Conservation (phyloP, 2,329 filamentous ascomycete genomes). For the Claviceps humidiphila region DNA sequence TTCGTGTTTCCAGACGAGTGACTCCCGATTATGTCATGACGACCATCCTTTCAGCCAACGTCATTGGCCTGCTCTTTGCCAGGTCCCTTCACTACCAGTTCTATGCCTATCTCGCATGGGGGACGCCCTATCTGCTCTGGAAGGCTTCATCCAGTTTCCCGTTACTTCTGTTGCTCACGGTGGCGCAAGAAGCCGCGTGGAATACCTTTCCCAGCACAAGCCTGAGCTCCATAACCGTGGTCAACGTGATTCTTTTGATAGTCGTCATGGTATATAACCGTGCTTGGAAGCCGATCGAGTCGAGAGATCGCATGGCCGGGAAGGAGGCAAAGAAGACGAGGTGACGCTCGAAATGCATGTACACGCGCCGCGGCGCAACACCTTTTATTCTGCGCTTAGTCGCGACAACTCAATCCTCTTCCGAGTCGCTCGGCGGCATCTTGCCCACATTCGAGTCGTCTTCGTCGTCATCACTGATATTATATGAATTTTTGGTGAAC, state of each 20-base stretch:
- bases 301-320: neutral
- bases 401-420: conserved; percentile 40
- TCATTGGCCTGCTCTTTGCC: conserved; percentile 73
- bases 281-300: conserved; percentile 19
- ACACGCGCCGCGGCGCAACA: no score
- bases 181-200: conserved; percentile 81
- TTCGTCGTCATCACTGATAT: conserved; percentile 56
- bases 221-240: conserved; percentile 46
- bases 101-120: conserved; percentile 83
- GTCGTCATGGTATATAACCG: conserved; percentile 50
- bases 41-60: conserved; percentile 60
- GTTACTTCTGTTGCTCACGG: conserved; percentile 57
- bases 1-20: conserved; percentile 41
- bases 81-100: conserved; percentile 91
- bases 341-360: conserved; percentile 4
- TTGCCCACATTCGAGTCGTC: conserved; percentile 71
- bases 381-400: neutral
- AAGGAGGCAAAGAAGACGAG: conserved; percentile 17
- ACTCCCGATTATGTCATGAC: conserved; percentile 64
- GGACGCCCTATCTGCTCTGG: conserved; percentile 79
- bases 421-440: conserved; percentile 72
- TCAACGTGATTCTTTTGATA: conserved; percentile 55
- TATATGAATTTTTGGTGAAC: conserved; percentile 53
- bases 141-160: conserved; percentile 55
- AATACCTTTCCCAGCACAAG: conserved; percentile 76